These are phyloP conservation scores for Sporothrix luriei DNA, from an alignment of 2,329 filamentous ascomycete genomes.

Conservation along the genomic window DNA sequence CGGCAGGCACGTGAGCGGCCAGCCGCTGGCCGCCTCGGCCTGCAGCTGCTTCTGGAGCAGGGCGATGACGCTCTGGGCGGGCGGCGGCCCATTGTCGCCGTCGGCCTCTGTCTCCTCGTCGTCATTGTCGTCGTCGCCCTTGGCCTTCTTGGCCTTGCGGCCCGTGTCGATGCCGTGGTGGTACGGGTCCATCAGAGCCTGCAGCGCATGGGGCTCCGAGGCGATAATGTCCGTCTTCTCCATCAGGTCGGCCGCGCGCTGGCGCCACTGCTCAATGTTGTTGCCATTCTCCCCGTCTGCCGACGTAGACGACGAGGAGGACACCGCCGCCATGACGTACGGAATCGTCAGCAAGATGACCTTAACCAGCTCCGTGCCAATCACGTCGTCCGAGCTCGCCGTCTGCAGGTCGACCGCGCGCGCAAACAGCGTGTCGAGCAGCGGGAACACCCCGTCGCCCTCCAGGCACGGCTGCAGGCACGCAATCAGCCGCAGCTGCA, in stretches of 20 bases:
- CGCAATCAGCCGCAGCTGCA: slow-evolving; percentile 84
- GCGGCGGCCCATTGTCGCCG: slow-evolving; percentile 64
- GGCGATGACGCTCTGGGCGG: slow-evolving; percentile 70
- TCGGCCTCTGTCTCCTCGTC: slow-evolving; percentile 48
- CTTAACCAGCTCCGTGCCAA: slow-evolving; percentile 87
- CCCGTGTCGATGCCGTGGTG: slow-evolving; percentile 45
- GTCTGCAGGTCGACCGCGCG: slow-evolving; percentile 93
- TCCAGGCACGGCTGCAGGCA: slow-evolving; percentile 70
- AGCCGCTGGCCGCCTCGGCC: slow-evolving; percentile 70
- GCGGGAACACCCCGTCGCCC: slow-evolving; percentile 79
- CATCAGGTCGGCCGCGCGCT: slow-evolving; percentile 76
- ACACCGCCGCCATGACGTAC: slow-evolving; percentile 77
- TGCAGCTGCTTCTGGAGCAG: slow-evolving; percentile 86
- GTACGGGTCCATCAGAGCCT: slow-evolving; percentile 85
- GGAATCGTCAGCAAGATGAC: slow-evolving; percentile 94
- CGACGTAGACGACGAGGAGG: slow-evolving; percentile 55
- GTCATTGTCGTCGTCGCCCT: neutral
- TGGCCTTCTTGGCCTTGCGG: slow-evolving; percentile 22
- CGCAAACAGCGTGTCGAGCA: slow-evolving; percentile 87
- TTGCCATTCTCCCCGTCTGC: neutral
- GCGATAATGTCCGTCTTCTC: slow-evolving; percentile 96
- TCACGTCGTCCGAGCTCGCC: slow-evolving; percentile 86
- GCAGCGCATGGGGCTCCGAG: slow-evolving; percentile 80
- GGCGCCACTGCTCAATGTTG: slow-evolving; percentile 57
- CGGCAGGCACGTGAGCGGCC: slow-evolving; percentile 72